Base-by-base conservation (phyloP, 179 eudicot species). In the Nepenthes alata region DNA sequence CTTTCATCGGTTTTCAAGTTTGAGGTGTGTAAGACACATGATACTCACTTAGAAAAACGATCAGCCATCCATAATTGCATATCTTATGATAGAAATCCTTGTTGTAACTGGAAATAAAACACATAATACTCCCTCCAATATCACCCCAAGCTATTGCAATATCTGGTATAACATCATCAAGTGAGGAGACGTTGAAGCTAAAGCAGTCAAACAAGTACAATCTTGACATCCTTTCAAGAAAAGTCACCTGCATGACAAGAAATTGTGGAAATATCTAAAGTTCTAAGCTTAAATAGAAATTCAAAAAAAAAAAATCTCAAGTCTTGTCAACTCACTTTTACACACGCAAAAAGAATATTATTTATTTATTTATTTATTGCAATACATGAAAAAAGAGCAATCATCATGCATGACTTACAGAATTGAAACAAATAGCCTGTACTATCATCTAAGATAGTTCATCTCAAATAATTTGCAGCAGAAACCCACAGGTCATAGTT, bases 1-100 rank as follows among this genome's bases (percentile, higher is more conserved):
- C 3, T 11, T 50, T 10, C 53, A 6, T 25, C 25, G 1, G 25
- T 25, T 25, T 25, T 25, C 25, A 25, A 25, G 25, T 25, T 25
- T 25, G 25, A 25, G 25, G 25, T 50, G 12, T 4, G 57, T 11
- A 54, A 54, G 57, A 54, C 11, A 15, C 3, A 64, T 34, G 35
- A 50, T 60, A 74, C 91, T 81, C 68, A 85, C 96, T 72, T 37
- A 80, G 68, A 55, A 85, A 34, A 48, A 69, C 48, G 52, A 73
- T 61, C 58, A 72, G 51, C 74, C 79, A 78, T 59, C 70, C 77
- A 52, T n/a, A 51, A 66, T 64, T 74, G 25, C 69, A 58, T 25
- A 80, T 73, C 35, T 80, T 70, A 13, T 38, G 70, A 63, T 55
- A 67, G 37, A 62, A 13, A 52, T 74, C 76, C 65, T 73, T 66